These are phyloP conservation scores for Venturia nashicola DNA, from an alignment of 2,329 filamentous ascomycete genomes.

Conservation along the genomic window DNA sequence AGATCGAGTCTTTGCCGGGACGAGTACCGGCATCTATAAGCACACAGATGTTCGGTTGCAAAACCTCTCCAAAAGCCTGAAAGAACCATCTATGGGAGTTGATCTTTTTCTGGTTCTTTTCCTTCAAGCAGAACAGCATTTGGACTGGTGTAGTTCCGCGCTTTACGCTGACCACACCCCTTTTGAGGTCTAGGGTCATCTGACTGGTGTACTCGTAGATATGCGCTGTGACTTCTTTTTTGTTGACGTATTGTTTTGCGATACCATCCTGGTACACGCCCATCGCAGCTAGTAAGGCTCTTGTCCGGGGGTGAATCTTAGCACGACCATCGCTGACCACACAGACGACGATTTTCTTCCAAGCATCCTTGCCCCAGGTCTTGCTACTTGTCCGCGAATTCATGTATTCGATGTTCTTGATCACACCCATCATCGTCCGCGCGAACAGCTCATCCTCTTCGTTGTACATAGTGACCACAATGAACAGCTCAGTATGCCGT, in stretches of 20 bases:
- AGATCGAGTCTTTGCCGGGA: conserved; percentile 87
- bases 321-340: conserved; percentile 93
- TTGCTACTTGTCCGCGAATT: conserved; percentile 86
- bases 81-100: conserved; percentile 99
- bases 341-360: conserved; percentile 99
- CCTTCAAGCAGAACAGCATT: conserved; percentile 95
- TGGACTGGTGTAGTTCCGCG: conserved; percentile 81
- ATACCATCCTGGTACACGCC: conserved; percentile 98
- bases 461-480: conserved; percentile 98
- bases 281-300: conserved; percentile 79
- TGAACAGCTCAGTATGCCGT: conserved; percentile 87
- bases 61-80: conserved; percentile 81
- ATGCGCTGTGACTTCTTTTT: conserved; percentile 90
- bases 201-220: conserved; percentile 91
- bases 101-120: conserved; percentile 99
- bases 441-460: conserved; percentile 95
- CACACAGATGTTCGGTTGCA: conserved; percentile 94
- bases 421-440: conserved; percentile 88
- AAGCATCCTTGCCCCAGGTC: conserved; percentile 96
- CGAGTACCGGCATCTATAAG: conserved; percentile 92
- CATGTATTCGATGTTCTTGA: conserved; percentile 99
- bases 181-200: conserved; percentile 79
- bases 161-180: conserved; percentile 72
- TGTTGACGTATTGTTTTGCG: conserved; percentile 94
- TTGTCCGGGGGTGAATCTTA: conserved; percentile 89